These are phyloP conservation scores for Curvularia verruculosa DNA, from an alignment of 2,329 filamentous ascomycete species.

Conservation along the genomic window DNA sequence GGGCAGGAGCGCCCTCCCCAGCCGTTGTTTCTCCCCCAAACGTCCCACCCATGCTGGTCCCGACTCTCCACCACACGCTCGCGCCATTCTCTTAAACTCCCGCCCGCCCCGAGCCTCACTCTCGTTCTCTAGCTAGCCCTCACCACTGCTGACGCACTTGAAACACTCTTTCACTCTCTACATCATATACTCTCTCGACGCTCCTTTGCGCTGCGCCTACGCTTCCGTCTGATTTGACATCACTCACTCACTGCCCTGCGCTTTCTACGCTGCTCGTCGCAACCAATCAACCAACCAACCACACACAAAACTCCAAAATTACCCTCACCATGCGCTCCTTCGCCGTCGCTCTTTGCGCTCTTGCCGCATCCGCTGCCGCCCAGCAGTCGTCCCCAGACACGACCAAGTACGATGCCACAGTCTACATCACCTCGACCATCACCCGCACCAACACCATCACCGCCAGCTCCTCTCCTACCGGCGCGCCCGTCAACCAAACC, in stretches of 20 bases:
- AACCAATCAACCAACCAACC: constrained; percentile 12
- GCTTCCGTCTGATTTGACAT: constrained; percentile 13
- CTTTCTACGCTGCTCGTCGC: constrained; percentile 7
- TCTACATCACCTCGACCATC: constrained; percentile 48
- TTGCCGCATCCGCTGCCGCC: constrained; percentile 42
- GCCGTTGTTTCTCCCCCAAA: constrained; percentile 33
- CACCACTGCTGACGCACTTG: constrained; percentile 2
- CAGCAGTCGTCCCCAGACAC: constrained; percentile 14
- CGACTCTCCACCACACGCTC: constrained; percentile 15
- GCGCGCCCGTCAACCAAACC: constrained; percentile 40
- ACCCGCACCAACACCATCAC: constrained; percentile 49
- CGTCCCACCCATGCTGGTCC: constrained; percentile 17
- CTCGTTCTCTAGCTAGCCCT: constrained; percentile 6
- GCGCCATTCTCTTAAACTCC: constrained; percentile 6
- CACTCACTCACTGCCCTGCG: constrained; percentile 5
- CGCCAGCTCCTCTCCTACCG: constrained; percentile 37
- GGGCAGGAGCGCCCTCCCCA: constrained; percentile 15
- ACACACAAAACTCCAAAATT: constrained; percentile 13
- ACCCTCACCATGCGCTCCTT: constrained; percentile 44
- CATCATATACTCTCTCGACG: constrained; percentile 13
- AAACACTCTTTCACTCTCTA: constrained; percentile 11
- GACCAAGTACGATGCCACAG: constrained; percentile 40
- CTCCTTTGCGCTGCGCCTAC: constrained; percentile 20
- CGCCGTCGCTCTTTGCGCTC: constrained; percentile 44
- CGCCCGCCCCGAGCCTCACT: background rate